Base-by-base conservation (phyloP, 2,329 filamentous ascomycete species). In the Samsoniella hepiali region DNA sequence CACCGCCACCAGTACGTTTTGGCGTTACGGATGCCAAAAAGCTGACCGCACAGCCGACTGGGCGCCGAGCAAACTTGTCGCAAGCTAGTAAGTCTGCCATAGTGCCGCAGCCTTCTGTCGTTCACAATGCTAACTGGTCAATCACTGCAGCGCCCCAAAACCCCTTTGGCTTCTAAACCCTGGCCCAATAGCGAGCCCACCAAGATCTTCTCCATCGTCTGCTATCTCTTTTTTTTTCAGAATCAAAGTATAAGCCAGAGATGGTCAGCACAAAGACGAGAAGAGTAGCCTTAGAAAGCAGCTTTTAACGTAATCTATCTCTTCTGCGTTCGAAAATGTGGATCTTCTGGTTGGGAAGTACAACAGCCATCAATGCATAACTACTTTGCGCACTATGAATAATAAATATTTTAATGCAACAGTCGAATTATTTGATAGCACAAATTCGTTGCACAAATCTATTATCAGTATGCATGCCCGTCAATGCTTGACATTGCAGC, bases 1-100 rank as follows among this genome's bases (percentile, higher is more conserved):
- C 95, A 7, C 82, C 94, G 27, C 95, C 95, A 53, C 87, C 92
- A 31, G 89, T 99, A 22, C 86, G 92, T 65, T 99, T 99, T 74
- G 95, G 95, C 45, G 88, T 96, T 42, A 83, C 85, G 63, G 86
- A 88, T 56, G 80, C 87, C 36, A 92, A 93, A 77, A 95, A 91
- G 75, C 78, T 98, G 70, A 83, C 85, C 65, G 88, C 93, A 36
- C 95, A 98, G 79, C 84, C 92, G 34, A 99, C 95, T 7, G 95
- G 95, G 67, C 83, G 90, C 70, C 88, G 91, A 80, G 95, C 95
- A 63, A 97, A 98, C 75, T 83, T 99, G 69, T 84, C 91, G 59
- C 91, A 96, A 86, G 95, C 95, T 72, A 99, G 94, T 98, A 88
- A 90, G 94, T 22, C 13, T 34, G 9, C 51, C 22, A 5, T 5